Base-by-base conservation (phyloP, 2,329 filamentous ascomycete genomes). In the Lachnellula hyalina region DNA sequence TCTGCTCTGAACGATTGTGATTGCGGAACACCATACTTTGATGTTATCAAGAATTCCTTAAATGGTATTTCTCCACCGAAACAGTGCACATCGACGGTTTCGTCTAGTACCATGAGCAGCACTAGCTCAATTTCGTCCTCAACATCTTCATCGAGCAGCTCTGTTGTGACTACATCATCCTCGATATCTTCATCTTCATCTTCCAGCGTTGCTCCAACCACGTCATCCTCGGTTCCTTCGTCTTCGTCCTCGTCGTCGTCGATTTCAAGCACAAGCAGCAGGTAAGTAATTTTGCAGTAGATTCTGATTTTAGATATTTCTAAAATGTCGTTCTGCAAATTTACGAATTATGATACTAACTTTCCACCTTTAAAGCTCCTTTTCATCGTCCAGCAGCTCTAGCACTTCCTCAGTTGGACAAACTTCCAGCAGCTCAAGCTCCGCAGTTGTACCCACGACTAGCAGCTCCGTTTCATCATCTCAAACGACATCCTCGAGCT, bases 11-110 rank as follows among this genome's bases (percentile, higher is more conserved):
- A 60, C 41, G 64, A 64, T 23, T 54, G 47, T 23, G 53, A 60
- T 38, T 47, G 32, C 17, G 53, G 53, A 14, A 40, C 53, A 23
- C 46, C 55, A 35, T 64, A 63, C 40, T 57, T 58, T 35, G 45
- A 42, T 21, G 51, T 55, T 17, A 52, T 66, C 19, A 65, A 66
- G 49, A 49, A 53, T 15, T 55, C 58, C 25, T 57, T 66, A 53
- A 50, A 53, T 11, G 54, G 54, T 6, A 23, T 47, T n/a, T 49
- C 50, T 15, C 54, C 54, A 11, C 54, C 50, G 12, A 8, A 42
- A 12, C 14, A n/a, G 17, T 42, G 36, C 7, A 11, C 46, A 9
- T 21, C 21, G 21, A 35, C 25, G 4, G 45, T 49, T 38, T 40
- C 52, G 8, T 42, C 58, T 17, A 51, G 54, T 28, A 51, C 59